Base-by-base conservation (phyloP, 148 eudicot genomes). In the Silene uniflora region DNA sequence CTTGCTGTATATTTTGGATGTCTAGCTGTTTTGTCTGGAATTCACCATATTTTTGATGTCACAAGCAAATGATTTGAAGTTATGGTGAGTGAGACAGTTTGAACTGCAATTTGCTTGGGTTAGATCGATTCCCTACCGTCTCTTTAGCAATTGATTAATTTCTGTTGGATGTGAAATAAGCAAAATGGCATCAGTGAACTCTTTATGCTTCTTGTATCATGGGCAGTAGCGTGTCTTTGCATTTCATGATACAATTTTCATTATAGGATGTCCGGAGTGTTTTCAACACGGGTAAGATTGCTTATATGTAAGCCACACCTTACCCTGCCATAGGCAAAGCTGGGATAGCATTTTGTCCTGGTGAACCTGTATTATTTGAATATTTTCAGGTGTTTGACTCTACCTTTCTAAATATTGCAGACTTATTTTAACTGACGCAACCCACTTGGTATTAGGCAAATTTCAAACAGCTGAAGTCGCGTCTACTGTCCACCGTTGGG, bases 381-480 rank as follows among this genome's bases (percentile, higher is more conserved):
- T n/a, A n/a, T n/a, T 22, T 47, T 47, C 29, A 22, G n/a, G 18
- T 69, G 55, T 70, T 70, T 70, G 11, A 71, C 61, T 71, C 23
- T 10, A 18, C 19, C 44, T 71, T 52, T 71, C 42, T 23, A 24
- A 52, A 19, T 68, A 24, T 71, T 54, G 44, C 22, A 52, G 73
- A 55, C 22, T 4, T 14, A 13, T 27, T 16, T 4, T 44, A 6
- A 11, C 44, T 23, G 32, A 19, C 52, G 12, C 29, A 14, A 22
- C 25, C 13, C 29, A 10, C 24, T 44, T 35, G 7, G 52, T 49
- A 69, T 69, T 69, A 69, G 32, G 67, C 79, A 70, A 65, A 56
- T 13, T 68, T 7, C 42, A 55, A 21, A 29, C 72, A 21, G 80
- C 68, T 46, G 72, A 65, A 76, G 62, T 58, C 35, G 54, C 72